These are phyloP conservation scores for Knoxdaviesia capensis DNA, from an alignment of 2,329 filamentous ascomycete species.

Conservation along the genomic window DNA sequence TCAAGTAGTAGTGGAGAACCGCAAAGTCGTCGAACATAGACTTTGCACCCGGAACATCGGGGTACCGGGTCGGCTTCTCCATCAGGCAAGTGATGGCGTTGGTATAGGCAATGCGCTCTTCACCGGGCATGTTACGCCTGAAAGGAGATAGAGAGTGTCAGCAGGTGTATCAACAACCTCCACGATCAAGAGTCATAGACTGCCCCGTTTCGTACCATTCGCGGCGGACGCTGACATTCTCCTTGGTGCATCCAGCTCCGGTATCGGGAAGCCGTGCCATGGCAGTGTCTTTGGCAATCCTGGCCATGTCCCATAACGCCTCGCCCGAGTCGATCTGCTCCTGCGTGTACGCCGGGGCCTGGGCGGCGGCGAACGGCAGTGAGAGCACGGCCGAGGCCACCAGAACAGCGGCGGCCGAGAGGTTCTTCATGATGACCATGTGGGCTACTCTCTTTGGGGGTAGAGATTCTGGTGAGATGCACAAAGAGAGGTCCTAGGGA, in stretches of 20 bases:
- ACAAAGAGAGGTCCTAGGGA: background rate
- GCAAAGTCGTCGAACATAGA: conserved; percentile 11
- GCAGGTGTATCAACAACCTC: background rate
- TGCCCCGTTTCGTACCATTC: conserved; percentile 7
- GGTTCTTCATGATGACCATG: conserved; percentile 1
- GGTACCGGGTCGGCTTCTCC: conserved; percentile 9
- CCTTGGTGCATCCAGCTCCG: conserved; percentile 8
- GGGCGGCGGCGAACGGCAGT: background rate
- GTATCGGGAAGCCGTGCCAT: conserved; percentile 8
- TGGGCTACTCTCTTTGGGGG: background rate
- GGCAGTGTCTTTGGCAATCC: conserved; percentile 9
- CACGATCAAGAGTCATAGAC: background rate
- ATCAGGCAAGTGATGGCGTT: conserved; percentile 10
- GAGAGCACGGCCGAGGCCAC: background rate
- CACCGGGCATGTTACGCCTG: conserved; percentile 8
- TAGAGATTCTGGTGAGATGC: no score
- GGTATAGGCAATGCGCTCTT: conserved; percentile 10
- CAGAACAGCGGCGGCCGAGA: background rate
- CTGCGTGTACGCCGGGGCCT: conserved; percentile 4
- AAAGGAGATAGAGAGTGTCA: background rate
- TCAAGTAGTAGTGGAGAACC: conserved; percentile 12
- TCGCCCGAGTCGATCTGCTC: conserved; percentile 9
- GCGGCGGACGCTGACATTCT: conserved; percentile 9
- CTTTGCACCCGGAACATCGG: conserved; percentile 5
- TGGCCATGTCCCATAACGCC: conserved; percentile 7